Conservation (phyloP, 2,329 filamentous ascomycete species). For the Sclerotinia nivalis region DNA sequence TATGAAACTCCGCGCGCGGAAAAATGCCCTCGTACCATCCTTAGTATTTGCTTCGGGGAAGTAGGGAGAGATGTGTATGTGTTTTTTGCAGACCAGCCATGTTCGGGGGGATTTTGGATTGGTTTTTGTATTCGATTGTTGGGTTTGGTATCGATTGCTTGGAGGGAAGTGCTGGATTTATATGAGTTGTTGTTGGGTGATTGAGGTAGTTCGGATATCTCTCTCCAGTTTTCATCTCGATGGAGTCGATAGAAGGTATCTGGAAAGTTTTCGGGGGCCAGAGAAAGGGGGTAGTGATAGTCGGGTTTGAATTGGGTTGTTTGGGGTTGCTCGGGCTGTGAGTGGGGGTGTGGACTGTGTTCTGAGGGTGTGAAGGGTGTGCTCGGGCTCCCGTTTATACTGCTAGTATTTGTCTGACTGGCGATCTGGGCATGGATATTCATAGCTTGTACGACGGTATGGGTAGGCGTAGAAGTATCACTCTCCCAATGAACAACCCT, state of each 20-base stretch:
- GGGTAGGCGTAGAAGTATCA: neutral
- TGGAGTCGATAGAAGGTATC: neutral
- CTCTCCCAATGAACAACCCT: too few relatives aligned
- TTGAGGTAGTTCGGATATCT: neutral
- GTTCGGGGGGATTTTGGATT: neutral
- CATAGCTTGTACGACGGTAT: too few relatives aligned
- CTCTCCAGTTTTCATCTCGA: neutral
- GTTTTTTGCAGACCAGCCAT: conserved; percentile 1
- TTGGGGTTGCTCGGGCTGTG: neutral
- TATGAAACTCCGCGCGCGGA: neutral
- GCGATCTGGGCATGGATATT: neutral
- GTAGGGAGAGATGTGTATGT: neutral
- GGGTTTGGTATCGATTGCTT: neutral
- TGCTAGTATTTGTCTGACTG: too few relatives aligned
- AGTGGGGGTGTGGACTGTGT: too few relatives aligned
- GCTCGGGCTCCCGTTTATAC: neutral
- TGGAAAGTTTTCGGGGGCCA: neutral
- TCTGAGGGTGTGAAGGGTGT: accelerated
- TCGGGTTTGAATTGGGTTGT: neutral
- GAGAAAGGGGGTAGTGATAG: neutral
- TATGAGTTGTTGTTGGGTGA: neutral
- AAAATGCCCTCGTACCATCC: neutral
- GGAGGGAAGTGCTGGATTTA: neutral
- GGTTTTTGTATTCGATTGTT: too few relatives aligned
- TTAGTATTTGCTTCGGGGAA: neutral